Evolutionary conservation across 139 green algal species (phyloP).

Genomic region (Tetraselmis chui): DNA sequence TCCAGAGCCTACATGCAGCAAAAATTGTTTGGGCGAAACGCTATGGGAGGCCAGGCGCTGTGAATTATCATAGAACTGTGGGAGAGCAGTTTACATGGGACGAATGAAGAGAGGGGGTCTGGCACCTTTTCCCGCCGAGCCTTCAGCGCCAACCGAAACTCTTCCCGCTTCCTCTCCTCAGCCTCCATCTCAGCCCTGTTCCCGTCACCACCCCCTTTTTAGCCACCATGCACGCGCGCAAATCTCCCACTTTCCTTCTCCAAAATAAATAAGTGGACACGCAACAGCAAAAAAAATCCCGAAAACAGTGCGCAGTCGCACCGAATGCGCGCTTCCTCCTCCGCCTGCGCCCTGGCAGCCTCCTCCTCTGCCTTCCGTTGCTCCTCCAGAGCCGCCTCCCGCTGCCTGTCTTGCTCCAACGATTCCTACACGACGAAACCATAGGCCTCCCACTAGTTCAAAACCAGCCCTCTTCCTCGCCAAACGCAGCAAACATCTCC

Average conservation of each 20-base stretch:
- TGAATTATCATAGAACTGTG: too few relatives aligned
- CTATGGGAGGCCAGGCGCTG: too few relatives aligned
- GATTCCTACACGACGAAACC: constrained; percentile 20
- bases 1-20: background rate
- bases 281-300: background rate
- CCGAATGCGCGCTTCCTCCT: constrained; percentile 16
- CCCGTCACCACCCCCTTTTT: too few relatives aligned
- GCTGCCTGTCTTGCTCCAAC: constrained; percentile 50
- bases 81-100: too few relatives aligned
- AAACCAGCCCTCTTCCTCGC: too few relatives aligned
- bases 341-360: constrained; percentile 4
- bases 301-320: background rate
- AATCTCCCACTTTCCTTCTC: too few relatives aligned
- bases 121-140: background rate
- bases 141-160: constrained; percentile 35
- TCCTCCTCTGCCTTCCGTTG: constrained; percentile 25
- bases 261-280: background rate
- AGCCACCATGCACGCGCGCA: too few relatives aligned
- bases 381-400: constrained; percentile 28
- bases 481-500: too few relatives aligned
- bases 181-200: constrained; percentile 35
- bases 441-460: too few relatives aligned
- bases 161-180: constrained; percentile 28
- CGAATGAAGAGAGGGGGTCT: too few relatives aligned
- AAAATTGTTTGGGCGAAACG: too few relatives aligned